These are phyloP conservation scores for Pisolithus microcarpus DNA, from an alignment of 768 basidiomycete genomes.

Conservation along the genomic window DNA sequence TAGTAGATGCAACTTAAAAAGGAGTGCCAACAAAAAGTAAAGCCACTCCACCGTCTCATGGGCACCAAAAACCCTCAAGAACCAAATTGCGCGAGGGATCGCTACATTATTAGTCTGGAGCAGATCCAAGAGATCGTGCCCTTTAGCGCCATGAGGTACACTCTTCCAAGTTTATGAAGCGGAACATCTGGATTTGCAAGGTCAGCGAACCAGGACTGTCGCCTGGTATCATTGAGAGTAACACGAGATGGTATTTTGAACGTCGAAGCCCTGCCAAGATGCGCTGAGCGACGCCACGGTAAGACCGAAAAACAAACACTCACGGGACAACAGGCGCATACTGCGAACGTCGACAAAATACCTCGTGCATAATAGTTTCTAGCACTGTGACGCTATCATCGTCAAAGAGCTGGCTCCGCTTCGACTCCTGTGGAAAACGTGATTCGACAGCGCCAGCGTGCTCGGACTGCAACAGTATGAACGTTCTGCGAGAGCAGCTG, in stretches of 20 bases:
- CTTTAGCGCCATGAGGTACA: conserved; percentile 82
- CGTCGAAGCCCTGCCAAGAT: conserved; percentile 38
- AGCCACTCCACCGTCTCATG: conserved; percentile 63
- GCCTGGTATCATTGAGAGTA: conserved; percentile 70
- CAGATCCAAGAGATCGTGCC: conserved; percentile 74
- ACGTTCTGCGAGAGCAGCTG: not conserved
- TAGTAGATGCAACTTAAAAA: conserved; percentile 19
- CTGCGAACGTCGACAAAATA: conserved; percentile 59
- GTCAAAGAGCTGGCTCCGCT: conserved; percentile 42
- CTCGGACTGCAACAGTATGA: conserved; percentile 17
- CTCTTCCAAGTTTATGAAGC: conserved; percentile 72
- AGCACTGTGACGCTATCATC: conserved; percentile 49
- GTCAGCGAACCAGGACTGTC: conserved; percentile 78
- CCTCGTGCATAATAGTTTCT: conserved; percentile 70
- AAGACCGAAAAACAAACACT: conserved; percentile 19
- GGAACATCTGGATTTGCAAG: conserved; percentile 77
- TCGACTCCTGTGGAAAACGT: conserved; percentile 11
- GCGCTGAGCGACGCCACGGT: not conserved
- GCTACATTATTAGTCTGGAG: conserved; percentile 71
- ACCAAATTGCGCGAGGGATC: conserved; percentile 80
- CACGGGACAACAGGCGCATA: conserved; percentile 57
- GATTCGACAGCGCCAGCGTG: conserved; percentile 9
- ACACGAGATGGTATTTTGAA: conserved; percentile 81
- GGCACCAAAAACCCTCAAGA: conserved; percentile 77
- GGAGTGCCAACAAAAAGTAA: not conserved